Evolutionary conservation across 169 alveolate species (phyloP), one percentile per base, ranked within the genome.

Genomic region (Eimeria praecox): DNA sequence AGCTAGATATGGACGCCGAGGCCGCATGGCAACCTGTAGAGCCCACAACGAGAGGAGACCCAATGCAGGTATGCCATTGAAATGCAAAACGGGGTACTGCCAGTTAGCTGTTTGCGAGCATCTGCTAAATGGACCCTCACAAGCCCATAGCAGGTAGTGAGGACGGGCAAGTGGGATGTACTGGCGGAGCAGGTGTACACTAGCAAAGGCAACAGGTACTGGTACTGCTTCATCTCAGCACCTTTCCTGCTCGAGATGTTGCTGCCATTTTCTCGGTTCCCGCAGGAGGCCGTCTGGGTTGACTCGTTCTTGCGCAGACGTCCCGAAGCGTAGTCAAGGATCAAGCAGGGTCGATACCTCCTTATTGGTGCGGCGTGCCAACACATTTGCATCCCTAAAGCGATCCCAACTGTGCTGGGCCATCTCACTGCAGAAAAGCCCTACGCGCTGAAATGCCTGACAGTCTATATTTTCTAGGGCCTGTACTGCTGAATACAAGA

Each of bases 271-370:
- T 73, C 52, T 83, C 49, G 73, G n/a, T 62, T 35, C 42, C 49
- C 80, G 20, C 93, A 86, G 93, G 93, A 86, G 46, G 80, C 93
- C 44, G 38, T 86, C 42, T 86, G 93, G 93, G 59, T 86, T n/a
- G 93, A 86, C 22, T 86, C 93, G 33, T 86, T 86, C 78, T 56
- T 86, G 59, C 93, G 93, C 12, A 54, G 93, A 86, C 93, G 93
- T 16, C 93, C 93, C 40, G 93, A 86, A 3, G 92, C 56, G 77
- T 46, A 35, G 82, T 62, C 16, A 16, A 82, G 62, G 44, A 44
- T 14, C 46, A 40, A n/a, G 88, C 54, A 14, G n/a, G 16, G 54
- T 22, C 35, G 62, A 40, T n/a, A 42, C 88, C 80, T 9, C n/a
- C 44, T 10, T 16, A 33, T 27, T 69, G 46, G 49, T 14, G 80